Base-by-base conservation (phyloP, 371 early-diverging fungal species). In the Capniomyces stellatus region DNA sequence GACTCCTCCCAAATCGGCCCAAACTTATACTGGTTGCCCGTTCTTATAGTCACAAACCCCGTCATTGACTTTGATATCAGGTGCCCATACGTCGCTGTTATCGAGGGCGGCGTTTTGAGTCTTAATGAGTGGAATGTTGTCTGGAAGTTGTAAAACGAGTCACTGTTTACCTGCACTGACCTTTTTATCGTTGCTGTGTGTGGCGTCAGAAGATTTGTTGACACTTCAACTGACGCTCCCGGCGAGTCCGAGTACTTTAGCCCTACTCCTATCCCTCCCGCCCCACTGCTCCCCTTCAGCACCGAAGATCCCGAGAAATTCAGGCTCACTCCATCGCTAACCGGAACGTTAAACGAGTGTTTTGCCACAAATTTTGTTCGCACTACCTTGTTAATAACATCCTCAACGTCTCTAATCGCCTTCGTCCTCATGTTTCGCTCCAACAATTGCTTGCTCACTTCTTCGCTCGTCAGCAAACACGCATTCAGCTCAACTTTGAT, bases 341-440 rank as follows among this genome's bases (percentile, higher is more conserved):
- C 48, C 22, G 49, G 48, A 1, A 62, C 51, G 0, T 55, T 77
- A 64, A 89, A 90, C 40, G 87, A 81, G 61, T 89, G 89, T 55
- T 77, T 77, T 24, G 49, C 30, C 69, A 89, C 78, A 53, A 77
- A 73, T 49, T 88, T 70, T 58, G 82, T 82, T 46, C 77, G 73
- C 29, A 82, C 61, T 44, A 82, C 82, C 0, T 29, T 30, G 29
- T 21, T 12, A 25, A 29, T n/a, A 29, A 30, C 24, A 22, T 25
- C 49, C 49, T 24, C n/a, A 29, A 49, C 10, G 4, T 22, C 19
- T 35, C 6, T 30, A 4, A 22, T 29, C 44, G 1, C 46, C 23
- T 25, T 13, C 27, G 31, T n/a, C 22, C 18, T 39, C 13, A 61
- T 24, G 25, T 22, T 24, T 3, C 27, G 46, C 31, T n/a, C 13